Percentiles rank a stretch among this genome's conserved stretches.
phyloP scores from a whole-genome alignment of 805 yeast genomes.

The Wickerhamiella cacticola region DNA sequence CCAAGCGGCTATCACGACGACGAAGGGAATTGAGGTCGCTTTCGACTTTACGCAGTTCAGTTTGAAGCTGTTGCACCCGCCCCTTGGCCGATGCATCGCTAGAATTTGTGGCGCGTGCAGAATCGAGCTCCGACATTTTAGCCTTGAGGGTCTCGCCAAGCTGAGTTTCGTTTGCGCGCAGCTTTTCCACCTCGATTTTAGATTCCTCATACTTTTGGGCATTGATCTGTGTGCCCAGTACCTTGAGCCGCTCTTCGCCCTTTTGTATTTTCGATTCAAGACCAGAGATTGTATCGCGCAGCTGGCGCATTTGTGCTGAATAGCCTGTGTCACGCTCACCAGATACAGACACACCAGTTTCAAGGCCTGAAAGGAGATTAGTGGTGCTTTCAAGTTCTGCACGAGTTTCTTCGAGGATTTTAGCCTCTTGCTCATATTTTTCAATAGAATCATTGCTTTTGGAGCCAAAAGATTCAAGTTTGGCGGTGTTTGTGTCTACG shows the following conservation, averaged over 20 bases:
- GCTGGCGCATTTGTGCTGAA: conserved; percentile 18
- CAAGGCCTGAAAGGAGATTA: conserved; percentile 8
- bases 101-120: background rate
- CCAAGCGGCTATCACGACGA: conserved; percentile 11
- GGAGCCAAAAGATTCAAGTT: background rate
- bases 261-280: conserved; percentile 4
- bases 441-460: background rate
- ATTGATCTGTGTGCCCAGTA: background rate
- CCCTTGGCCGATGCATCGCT: background rate
- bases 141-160: background rate
- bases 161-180: background rate
- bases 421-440: background rate
- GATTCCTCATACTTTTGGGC: background rate
- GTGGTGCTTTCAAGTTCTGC: conserved; percentile 1
- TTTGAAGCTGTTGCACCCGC: conserved; percentile 1
- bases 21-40: conserved; percentile 9
- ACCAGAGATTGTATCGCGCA: conserved; percentile 15
- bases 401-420: background rate
- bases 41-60: conserved; percentile 1
- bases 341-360: conserved; percentile 21
- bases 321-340: conserved; percentile 22
- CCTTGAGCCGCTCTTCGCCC: background rate
- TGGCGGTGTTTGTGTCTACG: background rate
- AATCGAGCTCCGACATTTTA: background rate
- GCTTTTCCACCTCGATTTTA: background rate